Conservation (phyloP, 2,329 filamentous ascomycete genomes). For the Penicillium concentricum region DNA sequence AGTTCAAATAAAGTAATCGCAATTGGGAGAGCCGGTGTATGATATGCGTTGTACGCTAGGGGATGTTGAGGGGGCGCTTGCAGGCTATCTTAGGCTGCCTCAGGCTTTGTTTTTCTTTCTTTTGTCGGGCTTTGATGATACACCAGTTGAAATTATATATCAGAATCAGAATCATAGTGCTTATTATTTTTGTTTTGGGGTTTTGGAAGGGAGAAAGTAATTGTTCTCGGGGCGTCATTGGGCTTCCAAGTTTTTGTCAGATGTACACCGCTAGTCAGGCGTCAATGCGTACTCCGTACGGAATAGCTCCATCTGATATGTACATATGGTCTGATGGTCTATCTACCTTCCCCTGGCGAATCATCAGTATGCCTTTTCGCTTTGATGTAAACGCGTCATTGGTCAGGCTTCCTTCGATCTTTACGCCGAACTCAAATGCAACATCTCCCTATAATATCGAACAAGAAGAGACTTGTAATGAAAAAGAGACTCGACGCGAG, state of each 20-base stretch:
- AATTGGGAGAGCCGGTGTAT: constrained; percentile 4
- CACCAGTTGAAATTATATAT: constrained; percentile 16
- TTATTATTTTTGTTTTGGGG: background rate
- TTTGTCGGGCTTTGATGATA: constrained; percentile 12
- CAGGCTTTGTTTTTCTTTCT: constrained; percentile 2
- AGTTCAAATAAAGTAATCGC: constrained; percentile 23
- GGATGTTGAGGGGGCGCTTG: background rate
- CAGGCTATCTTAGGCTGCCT: background rate
- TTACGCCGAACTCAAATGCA: no score
- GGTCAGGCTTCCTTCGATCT: no score
- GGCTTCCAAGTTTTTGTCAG: background rate
- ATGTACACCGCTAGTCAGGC: constrained; percentile 3
- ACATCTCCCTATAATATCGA: no score
- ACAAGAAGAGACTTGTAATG: no score
- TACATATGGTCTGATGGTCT: background rate
- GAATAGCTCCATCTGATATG: background rate
- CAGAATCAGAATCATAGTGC: constrained; percentile 11
- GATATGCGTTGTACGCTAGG: constrained; percentile 6
- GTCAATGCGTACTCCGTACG: constrained; percentile 3
- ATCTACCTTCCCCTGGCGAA: background rate
- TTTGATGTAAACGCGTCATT: no score
- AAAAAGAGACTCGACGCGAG: no score
- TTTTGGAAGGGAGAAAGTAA: background rate
- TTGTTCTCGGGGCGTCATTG: no score
- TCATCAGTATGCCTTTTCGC: no score